phyloP scores from a whole-genome alignment of 176 grass and related monocot species.

The Bothriochloa decipiens region DNA sequence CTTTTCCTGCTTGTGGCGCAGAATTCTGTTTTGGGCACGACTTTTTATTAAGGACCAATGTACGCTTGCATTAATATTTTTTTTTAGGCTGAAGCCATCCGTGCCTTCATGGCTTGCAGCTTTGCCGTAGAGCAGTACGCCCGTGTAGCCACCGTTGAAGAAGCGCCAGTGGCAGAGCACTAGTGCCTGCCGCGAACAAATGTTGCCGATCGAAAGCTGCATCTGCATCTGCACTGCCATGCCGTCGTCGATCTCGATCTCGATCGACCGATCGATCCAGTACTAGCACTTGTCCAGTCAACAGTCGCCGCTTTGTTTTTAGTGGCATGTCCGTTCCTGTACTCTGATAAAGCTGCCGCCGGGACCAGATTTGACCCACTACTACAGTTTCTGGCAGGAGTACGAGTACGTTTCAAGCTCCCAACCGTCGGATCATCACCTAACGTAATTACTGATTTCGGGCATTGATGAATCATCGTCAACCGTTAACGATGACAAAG shows the following conservation, averaged over 20 bases:
- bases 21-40: too few species aligned
- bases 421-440: background rate
- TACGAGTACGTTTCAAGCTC: too few species aligned
- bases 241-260: background rate
- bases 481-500: background rate
- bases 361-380: conserved; percentile 40
- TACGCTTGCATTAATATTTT: too few species aligned
- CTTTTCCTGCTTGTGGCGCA: too few species aligned
- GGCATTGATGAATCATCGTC: background rate
- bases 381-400: background rate
- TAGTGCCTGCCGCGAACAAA: conserved; percentile 17
- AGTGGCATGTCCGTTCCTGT: conserved; percentile 12
- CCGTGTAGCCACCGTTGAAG: too few species aligned
- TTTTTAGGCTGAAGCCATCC: too few species aligned
- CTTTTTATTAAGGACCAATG: too few species aligned
- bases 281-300: conserved; percentile 1
- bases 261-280: background rate
- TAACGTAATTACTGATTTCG: background rate
- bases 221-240: background rate
- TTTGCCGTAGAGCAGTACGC: too few species aligned
- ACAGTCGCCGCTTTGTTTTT: conserved; percentile 8
- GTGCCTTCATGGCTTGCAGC: too few species aligned
- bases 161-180: background rate
- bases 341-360: background rate
- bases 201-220: background rate